Base-by-base conservation (phyloP, 306 rosid species). In the Pueraria montana region DNA sequence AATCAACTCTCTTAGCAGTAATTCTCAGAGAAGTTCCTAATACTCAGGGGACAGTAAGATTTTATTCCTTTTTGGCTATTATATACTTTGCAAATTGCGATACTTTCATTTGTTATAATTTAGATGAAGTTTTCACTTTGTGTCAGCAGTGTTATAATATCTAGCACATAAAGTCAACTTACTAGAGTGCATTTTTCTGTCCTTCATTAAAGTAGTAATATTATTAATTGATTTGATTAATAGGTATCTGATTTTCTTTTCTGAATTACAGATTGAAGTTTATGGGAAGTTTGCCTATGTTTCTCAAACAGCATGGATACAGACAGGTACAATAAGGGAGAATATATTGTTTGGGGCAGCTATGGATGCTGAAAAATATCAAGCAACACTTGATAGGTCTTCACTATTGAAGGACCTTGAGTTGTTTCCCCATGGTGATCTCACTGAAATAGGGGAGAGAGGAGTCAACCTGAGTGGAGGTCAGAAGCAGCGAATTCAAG, bases 381-480 rank as follows among this genome's bases (percentile, higher is more conserved):
- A 59, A 73, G 93, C 88, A 78, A 93, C 95, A 0, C 90, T 93
- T 12, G 94, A 95, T 69, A 90, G 93, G 73, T 90, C 97, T 77
- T 91, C 98, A 27, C 86, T 95, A 9, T 67, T 88, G 79, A 95
- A 95, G 85, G 98, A 95, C 80, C 93, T 95, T 53, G 95, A 91
- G 62, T 73, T 89, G 77, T 88, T 93, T 74, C 92, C 98, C 14
- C 83, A 89, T 72, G 95, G 97, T 11, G 98, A 95, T 73, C 95
- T 83, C 52, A 93, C 97, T 10, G 95, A 95, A 80, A 95, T 95
- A 67, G 98, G 97, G 50, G 97, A 95, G 81, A 87, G 97, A 89
- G 97, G 98, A 53, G 97, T 95, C 7, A 95, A 95, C 82, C 88
- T 95, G 27, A 95, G 98, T 55, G 98, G 98, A 61, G 98, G 98